Evolutionary conservation across 192 early-diverging fungal genomes (phyloP).

Genomic region (Thamnidium elegans): DNA sequence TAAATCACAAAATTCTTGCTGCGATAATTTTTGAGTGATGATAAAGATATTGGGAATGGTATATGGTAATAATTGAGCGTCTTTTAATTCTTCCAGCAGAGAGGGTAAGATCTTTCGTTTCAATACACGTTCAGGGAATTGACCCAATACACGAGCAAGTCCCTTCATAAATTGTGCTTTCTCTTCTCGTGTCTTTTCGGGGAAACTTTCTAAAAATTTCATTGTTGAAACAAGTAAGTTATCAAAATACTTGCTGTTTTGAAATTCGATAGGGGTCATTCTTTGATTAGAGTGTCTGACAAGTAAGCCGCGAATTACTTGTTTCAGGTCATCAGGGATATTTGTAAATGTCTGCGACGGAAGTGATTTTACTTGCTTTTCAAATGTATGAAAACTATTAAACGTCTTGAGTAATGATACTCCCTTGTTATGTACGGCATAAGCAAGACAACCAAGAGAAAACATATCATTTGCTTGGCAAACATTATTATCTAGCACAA

Average conservation of each 20-base stretch:
- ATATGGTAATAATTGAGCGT: constrained; percentile 67
- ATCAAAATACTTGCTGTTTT: constrained; percentile 72
- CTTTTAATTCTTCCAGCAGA: constrained; percentile 71
- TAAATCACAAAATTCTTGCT: constrained; percentile 58
- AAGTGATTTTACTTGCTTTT: constrained; percentile 49
- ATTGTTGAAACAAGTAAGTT: constrained; percentile 76
- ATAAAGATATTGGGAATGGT: constrained; percentile 76
- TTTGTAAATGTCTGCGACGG: constrained; percentile 32
- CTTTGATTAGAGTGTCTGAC: constrained; percentile 51
- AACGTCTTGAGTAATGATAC: constrained; percentile 57
- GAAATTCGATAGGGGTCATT: constrained; percentile 62
- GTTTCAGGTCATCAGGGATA: constrained; percentile 56
- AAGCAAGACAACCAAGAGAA: constrained; percentile 75
- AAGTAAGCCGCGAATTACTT: constrained; percentile 55
- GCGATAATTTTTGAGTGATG: constrained; percentile 58
- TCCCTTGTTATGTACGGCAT: constrained; percentile 68
- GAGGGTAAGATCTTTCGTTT: constrained; percentile 71
- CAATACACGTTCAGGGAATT: constrained; percentile 68
- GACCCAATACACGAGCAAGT: constrained; percentile 61
- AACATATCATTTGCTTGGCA: constrained; percentile 68
- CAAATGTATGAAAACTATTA: constrained; percentile 66
- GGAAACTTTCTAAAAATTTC: constrained; percentile 74
- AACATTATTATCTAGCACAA: constrained; percentile 55
- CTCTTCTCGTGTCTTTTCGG: constrained; percentile 73
- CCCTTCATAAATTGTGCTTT: constrained; percentile 81